Conservation (phyloP, 2,329 filamentous ascomycete genomes). For the Elsinoe perseae region DNA sequence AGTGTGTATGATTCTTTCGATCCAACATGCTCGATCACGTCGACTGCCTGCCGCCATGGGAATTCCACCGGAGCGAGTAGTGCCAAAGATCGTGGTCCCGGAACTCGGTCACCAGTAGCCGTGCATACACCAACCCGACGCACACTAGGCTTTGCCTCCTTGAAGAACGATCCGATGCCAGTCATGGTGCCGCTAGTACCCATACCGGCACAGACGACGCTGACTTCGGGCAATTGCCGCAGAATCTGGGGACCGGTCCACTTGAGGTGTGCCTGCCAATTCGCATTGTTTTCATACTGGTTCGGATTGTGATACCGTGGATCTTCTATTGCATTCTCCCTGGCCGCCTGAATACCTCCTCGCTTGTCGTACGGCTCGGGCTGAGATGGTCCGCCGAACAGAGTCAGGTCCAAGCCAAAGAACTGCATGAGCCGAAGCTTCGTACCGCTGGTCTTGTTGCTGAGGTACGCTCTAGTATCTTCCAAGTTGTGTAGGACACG, state of each 20-base stretch:
- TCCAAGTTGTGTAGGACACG: constrained; percentile 45
- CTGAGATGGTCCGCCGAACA: constrained; percentile 54
- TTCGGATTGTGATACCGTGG: constrained; percentile 49
- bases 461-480: constrained; percentile 49
- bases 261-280: constrained; percentile 72
- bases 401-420: constrained; percentile 50
- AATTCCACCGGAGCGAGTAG: constrained; percentile 22
- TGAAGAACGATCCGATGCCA: constrained; percentile 58
- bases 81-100: constrained; percentile 43
- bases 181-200: constrained; percentile 91
- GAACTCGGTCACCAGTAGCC: constrained; percentile 49
- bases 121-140: constrained; percentile 45
- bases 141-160: constrained; percentile 37
- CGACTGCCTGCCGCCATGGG: constrained; percentile 23
- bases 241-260: constrained; percentile 83
- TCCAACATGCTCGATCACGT: constrained; percentile 46
- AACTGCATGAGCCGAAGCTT: constrained; percentile 52
- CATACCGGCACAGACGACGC: constrained; percentile 82
- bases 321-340: constrained; percentile 36
- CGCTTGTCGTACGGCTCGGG: constrained; percentile 48
- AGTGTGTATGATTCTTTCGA: constrained; percentile 47
- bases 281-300: constrained; percentile 83
- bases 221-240: constrained; percentile 60
- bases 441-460: constrained; percentile 50
- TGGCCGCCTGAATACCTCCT: constrained; percentile 46